phyloP scores from a whole-genome alignment of 2,329 filamentous ascomycete species.

The Fusarium sp. region DNA sequence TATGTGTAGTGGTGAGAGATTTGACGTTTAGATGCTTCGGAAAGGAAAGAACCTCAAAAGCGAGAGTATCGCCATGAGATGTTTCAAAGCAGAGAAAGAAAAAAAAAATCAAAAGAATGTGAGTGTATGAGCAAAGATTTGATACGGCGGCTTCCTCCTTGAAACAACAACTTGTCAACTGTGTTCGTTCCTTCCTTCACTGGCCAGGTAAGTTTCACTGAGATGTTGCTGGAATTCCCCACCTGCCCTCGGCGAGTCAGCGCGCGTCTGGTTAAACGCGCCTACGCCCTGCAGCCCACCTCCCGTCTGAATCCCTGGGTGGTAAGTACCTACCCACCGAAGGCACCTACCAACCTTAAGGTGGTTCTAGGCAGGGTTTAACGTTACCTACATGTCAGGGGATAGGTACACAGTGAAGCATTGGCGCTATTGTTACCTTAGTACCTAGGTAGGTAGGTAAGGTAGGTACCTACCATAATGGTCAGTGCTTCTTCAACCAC shows the following conservation, averaged over 20 bases:
- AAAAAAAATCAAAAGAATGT: not conserved
- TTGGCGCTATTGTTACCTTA: constrained; percentile 10
- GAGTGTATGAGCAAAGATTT: not conserved
- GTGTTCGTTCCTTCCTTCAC: constrained; percentile 15
- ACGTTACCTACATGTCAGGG: constrained; percentile 1
- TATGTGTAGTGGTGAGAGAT: not conserved
- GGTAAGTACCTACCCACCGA: no score
- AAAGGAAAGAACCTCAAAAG: not conserved
- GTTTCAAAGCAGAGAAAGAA: not conserved
- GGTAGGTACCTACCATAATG: no score
- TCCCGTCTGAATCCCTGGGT: not conserved
- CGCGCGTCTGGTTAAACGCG: constrained; percentile 33
- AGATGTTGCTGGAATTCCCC: not conserved
- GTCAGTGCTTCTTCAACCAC: constrained; percentile 20
- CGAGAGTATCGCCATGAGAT: not conserved
- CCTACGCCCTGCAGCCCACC: not conserved
- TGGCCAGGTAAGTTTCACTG: not conserved
- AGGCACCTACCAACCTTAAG: no score
- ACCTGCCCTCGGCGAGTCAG: not conserved
- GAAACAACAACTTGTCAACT: not conserved
- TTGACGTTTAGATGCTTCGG: not conserved
- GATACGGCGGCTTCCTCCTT: not conserved
- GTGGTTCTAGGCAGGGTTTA: not conserved
- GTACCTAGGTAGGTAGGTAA: no score
- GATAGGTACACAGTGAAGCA: not conserved